Evolutionary conservation across 108 stramenopile genomes (phyloP), one percentile per base, ranked within the genome.

Genomic region (Aurantiochytrium sp.): DNA sequence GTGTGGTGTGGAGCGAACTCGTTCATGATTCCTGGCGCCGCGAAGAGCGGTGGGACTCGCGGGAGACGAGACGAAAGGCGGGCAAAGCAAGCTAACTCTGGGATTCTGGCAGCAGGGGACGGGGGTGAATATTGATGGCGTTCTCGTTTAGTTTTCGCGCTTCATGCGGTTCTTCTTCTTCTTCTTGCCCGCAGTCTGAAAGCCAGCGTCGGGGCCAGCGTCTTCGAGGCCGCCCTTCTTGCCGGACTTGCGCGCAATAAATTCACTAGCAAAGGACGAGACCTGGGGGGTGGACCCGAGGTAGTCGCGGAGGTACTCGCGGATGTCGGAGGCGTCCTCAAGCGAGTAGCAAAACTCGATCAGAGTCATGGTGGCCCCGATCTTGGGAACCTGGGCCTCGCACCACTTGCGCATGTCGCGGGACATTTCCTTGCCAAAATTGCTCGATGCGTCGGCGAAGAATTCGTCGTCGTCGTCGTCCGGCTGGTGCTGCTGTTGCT

Each of bases 261-360:
- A 98, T 85, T 98, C 96, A 54, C 95, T 95, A 24, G 97, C 97
- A 92, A 98, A 98, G 68, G 91, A 93, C 45, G 95, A 96, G 37
- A 98, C 97, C 93, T 96, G 95, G 21, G 96, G 91, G 50, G 96
- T 94, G 22, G 93, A 93, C 15, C 97, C 97, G 8, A 98, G 94
- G 89, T 98, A 98, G 12, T 95, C 94, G 42, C 95, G 92, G n/a
- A 98, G 92, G 90, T 97, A 97, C 87, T 97, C 95, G 68, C 96
- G 93, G 69, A 98, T 97, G 87, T 98, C 97, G 65, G 88, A 90
- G 27, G 95, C 91, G 86, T 97, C 96, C 50, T 93, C 92, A 55
- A 97, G 90, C 41, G 97, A 96, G 96, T 96, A 97, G 93, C 96
- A 97, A 88, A 97, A 98, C 41, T 91, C 88, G 17, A 97, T 92